phyloP scores from a whole-genome alignment of 371 early-diverging fungal genomes.

The Apophysomyces trapeziformis region DNA sequence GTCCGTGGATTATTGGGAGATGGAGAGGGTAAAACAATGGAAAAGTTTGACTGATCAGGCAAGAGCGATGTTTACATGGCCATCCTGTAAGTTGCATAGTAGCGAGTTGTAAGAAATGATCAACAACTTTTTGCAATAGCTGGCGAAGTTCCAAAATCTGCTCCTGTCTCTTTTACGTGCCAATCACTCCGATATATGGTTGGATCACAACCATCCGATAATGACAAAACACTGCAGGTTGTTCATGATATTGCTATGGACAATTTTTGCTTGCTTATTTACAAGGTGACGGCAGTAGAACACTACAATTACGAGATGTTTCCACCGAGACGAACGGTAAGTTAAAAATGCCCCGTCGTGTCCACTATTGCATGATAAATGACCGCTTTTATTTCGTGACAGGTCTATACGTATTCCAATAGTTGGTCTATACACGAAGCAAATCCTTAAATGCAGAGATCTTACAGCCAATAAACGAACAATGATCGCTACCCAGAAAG shows the following conservation, averaged over 20 bases:
- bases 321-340: conserved; percentile 61
- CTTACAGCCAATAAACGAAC: background rate
- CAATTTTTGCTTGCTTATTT: conserved; percentile 75
- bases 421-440: conserved; percentile 22
- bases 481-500: background rate
- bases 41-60: conserved; percentile 49
- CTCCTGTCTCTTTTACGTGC: conserved; percentile 58
- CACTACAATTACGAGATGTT: conserved; percentile 57
- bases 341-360: background rate
- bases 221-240: conserved; percentile 19
- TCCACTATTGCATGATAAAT: background rate
- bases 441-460: conserved; percentile 19
- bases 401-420: conserved; percentile 25
- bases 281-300: conserved; percentile 69
- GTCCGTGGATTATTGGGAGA: conserved; percentile 75
- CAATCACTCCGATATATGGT: conserved; percentile 54
- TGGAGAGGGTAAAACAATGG: conserved; percentile 65
- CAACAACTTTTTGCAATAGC: background rate
- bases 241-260: conserved; percentile 76
- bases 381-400: background rate
- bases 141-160: conserved; percentile 58
- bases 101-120: background rate
- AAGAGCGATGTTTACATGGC: conserved; percentile 77
- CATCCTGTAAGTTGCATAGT: conserved; percentile 34
- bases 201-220: background rate